These are phyloP conservation scores for Mixia osmundae DNA, from an alignment of 1,284 basidiomycete genomes.

Conservation along the genomic window DNA sequence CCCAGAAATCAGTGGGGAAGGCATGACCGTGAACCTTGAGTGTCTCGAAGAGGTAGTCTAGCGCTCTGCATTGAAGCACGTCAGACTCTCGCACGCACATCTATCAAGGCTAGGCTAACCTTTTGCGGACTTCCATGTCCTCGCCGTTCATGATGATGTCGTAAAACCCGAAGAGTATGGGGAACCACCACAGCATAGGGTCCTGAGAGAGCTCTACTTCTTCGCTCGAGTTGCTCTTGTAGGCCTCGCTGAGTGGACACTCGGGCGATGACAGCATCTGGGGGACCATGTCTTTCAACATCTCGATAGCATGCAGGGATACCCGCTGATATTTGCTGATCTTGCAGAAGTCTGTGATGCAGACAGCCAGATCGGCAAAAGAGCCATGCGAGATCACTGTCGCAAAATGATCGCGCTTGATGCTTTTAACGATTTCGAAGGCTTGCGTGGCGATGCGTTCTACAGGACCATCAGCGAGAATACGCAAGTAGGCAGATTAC, in stretches of 20 bases:
- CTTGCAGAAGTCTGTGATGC: slow-evolving; percentile 98
- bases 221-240: slow-evolving; percentile 2
- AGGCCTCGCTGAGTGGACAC: slow-evolving; percentile 33
- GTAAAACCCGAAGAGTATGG: slow-evolving; percentile 86
- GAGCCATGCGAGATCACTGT: slow-evolving; percentile 76
- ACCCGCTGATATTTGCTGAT: slow-evolving; percentile 97
- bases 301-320: slow-evolving; percentile 81
- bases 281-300: slow-evolving; percentile 67
- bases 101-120: slow-evolving; percentile 35
- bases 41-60: slow-evolving; percentile 86
- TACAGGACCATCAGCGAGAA: slow-evolving; percentile 15
- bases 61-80: slow-evolving; percentile 35
- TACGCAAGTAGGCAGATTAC: not conserved
- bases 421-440: slow-evolving; percentile 79
- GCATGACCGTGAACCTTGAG: slow-evolving; percentile 70
- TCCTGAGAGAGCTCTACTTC: slow-evolving; percentile 5
- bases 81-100: not conserved
- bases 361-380: slow-evolving; percentile 86
- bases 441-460: slow-evolving; percentile 84
- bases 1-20: slow-evolving; percentile 90
- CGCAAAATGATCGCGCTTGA: slow-evolving; percentile 79
- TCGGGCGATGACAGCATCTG: slow-evolving; percentile 72
- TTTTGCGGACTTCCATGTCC: slow-evolving; percentile 82
- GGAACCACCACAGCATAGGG: slow-evolving; percentile 89
- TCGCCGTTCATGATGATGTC: slow-evolving; percentile 99